phyloP scores from a whole-genome alignment of 352 stramenopile species.

The Phytophthora capsici region DNA sequence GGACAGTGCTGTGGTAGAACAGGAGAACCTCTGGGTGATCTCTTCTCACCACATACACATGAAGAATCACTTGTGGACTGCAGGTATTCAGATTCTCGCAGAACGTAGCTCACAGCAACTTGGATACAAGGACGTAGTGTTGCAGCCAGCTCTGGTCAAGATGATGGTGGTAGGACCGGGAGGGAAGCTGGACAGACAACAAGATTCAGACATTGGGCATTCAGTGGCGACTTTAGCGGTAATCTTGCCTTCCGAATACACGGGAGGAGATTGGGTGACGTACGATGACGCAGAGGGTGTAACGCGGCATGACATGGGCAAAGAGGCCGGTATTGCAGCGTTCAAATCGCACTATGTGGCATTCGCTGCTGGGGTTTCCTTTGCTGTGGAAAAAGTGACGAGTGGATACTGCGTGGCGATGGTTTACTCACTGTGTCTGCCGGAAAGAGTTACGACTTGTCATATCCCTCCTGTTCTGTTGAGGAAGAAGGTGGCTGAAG shows the following conservation, averaged over 20 bases:
- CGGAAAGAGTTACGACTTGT: neutral
- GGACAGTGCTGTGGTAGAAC: neutral
- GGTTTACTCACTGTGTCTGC: conserved; percentile 10
- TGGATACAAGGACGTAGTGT: neutral
- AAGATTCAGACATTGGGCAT: neutral
- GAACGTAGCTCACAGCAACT: neutral
- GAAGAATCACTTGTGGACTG: conserved; percentile 14
- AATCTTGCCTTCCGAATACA: conserved; percentile 1
- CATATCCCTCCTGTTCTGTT: neutral
- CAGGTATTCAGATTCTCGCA: conserved; percentile 1
- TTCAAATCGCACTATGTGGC: conserved; percentile 13
- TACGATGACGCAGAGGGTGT: neutral
- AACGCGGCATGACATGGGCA: neutral
- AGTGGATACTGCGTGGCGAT: conserved; percentile 11
- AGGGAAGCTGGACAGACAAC: neutral
- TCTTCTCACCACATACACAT: conserved; percentile 3
- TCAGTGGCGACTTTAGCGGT: conserved; percentile 12
- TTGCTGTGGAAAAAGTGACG: conserved; percentile 12
- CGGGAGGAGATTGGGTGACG: neutral
- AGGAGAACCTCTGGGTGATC: conserved; percentile 6
- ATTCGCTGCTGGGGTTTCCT: neutral
- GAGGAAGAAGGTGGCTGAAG: conserved; percentile 3
- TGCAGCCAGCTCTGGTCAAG: conserved; percentile 6
- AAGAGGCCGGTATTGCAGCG: neutral
- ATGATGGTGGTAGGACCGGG: neutral